Percentiles rank a stretch among this genome's conserved stretches.
These are phyloP conservation scores for Boletellus emodensis DNA, from an alignment of 768 basidiomycete species.

Conservation along the genomic window DNA sequence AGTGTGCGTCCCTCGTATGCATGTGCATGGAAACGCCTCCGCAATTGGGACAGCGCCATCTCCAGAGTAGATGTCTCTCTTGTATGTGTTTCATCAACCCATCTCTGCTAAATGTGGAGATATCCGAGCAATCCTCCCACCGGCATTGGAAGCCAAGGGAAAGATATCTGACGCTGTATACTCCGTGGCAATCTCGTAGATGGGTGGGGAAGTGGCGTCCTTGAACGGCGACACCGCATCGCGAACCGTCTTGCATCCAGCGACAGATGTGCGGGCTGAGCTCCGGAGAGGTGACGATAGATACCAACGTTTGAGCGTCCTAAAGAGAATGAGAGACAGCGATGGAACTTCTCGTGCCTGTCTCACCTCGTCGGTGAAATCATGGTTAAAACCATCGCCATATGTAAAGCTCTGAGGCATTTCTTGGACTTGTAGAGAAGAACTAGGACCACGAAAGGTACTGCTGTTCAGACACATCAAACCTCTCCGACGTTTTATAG, in stretches of 20 bases:
- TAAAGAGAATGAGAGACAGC: constrained; percentile 10
- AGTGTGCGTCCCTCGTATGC: constrained; percentile 18
- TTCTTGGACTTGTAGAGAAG: neutral
- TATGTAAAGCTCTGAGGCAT: constrained; percentile 21
- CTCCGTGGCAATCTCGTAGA: constrained; percentile 19
- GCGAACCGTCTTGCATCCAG: constrained; percentile 15
- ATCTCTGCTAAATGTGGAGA: constrained; percentile 15
- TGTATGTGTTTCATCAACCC: constrained; percentile 23
- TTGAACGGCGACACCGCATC: constrained; percentile 15
- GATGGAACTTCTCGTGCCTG: neutral
- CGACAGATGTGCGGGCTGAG: constrained; percentile 21
- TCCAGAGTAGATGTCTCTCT: constrained; percentile 25
- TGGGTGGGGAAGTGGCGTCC: constrained; percentile 16
- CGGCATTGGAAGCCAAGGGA: constrained; percentile 13
- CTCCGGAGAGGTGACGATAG: constrained; percentile 28
- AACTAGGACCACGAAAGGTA: neutral
- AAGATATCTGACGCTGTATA: constrained; percentile 8
- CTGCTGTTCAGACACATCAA: neutral
- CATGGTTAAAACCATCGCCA: constrained; percentile 25
- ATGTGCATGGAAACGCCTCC: constrained; percentile 15
- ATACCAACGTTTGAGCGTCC: constrained; percentile 24
- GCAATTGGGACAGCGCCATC: constrained; percentile 23
- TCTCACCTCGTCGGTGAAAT: constrained; percentile 29
- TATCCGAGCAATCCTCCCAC: constrained; percentile 25
- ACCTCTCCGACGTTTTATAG: constrained; percentile 18